Conservation (phyloP, 2,329 filamentous ascomycete genomes). For the Huntiella abstrusa region DNA sequence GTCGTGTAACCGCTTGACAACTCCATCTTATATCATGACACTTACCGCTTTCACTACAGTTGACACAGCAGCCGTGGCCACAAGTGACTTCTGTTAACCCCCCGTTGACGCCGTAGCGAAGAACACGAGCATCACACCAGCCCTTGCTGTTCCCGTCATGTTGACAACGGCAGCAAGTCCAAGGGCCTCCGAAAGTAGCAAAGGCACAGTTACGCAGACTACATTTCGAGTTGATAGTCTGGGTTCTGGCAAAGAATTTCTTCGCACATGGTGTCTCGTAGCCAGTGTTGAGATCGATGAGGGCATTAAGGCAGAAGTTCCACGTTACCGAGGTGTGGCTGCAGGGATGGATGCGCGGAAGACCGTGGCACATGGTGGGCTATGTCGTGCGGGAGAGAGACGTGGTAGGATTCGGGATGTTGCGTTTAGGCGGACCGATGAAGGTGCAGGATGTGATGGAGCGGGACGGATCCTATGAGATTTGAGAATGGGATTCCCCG, state of each 20-base stretch:
- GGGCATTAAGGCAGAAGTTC: conserved; percentile 30
- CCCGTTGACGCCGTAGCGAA: conserved; percentile 17
- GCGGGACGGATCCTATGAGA: too few relatives aligned
- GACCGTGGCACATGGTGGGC: conserved; percentile 32
- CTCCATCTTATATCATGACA: conserved; percentile 5
- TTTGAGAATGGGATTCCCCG: too few relatives aligned
- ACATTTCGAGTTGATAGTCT: conserved; percentile 26
- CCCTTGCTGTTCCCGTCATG: conserved; percentile 32
- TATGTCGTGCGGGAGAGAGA: too few relatives aligned
- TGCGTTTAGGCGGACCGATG: too few relatives aligned
- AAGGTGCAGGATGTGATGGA: too few relatives aligned
- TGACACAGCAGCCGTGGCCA: conserved; percentile 33
- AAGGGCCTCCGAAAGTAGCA: conserved; percentile 28
- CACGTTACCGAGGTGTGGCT: conserved; percentile 35
- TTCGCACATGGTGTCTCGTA: conserved; percentile 31
- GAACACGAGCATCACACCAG: conserved; percentile 28
- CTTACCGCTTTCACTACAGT: conserved; percentile 27
- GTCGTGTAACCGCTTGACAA: too few relatives aligned
- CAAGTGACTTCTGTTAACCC: conserved; percentile 24
- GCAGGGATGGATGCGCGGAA: conserved; percentile 32
- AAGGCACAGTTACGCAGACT: conserved; percentile 33
- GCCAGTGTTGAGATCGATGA: conserved; percentile 30
- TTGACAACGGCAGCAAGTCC: conserved; percentile 35
- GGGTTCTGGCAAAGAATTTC: conserved; percentile 26
- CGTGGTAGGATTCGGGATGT: too few relatives aligned